Conservation (phyloP, 2,329 filamentous ascomycete genomes). For the Fusarium falciforme region DNA sequence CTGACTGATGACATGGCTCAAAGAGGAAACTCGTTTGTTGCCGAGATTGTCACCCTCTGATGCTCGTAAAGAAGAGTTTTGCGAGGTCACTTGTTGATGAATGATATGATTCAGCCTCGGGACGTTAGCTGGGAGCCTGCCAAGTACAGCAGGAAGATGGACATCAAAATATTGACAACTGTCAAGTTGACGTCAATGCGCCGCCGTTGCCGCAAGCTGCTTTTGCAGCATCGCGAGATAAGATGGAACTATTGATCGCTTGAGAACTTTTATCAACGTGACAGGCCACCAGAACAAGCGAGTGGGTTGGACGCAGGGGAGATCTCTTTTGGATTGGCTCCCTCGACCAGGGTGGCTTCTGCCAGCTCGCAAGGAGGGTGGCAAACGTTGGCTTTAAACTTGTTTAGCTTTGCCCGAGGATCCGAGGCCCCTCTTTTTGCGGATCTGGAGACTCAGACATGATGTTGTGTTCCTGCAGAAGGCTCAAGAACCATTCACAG, state of each 20-base stretch:
- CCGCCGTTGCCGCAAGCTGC: background rate
- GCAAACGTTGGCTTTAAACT: background rate
- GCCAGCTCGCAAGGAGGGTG: background rate
- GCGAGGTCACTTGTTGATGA: background rate
- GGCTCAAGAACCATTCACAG: background rate
- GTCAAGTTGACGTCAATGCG: background rate
- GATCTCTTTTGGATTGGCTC: background rate
- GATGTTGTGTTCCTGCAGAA: background rate
- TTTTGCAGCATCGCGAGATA: background rate
- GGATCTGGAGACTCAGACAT: background rate
- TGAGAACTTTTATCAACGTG: background rate
- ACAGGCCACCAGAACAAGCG: background rate
- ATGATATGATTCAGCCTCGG: background rate
- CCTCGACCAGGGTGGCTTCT: background rate
- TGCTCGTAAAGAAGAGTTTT: background rate
- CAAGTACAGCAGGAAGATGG: background rate
- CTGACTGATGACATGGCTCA: background rate
- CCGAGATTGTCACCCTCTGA: background rate
- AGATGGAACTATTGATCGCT: background rate
- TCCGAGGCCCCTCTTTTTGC: slow-evolving; percentile 1
- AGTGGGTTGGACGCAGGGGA: background rate
- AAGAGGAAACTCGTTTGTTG: slow-evolving; percentile 4
- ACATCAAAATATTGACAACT: background rate
- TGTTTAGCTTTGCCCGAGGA: background rate
- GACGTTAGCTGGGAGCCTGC: background rate